Evolutionary conservation across 148 eudicot genomes (phyloP), one percentile per base, ranked within the genome.

Genomic region (Camellia japonica): DNA sequence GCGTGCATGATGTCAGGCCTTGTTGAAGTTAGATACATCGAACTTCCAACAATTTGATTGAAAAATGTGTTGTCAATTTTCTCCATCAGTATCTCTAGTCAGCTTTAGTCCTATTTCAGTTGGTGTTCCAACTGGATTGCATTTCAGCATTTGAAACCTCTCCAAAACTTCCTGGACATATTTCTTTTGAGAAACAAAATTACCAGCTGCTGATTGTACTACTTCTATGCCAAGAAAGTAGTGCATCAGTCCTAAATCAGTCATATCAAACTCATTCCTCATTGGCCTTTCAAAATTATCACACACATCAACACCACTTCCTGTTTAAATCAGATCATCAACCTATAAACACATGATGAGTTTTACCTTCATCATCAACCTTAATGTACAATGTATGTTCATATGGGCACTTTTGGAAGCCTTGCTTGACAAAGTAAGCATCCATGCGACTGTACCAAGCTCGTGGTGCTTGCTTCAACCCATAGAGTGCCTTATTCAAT

Each of bases 381-480:
- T 71, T 79, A 18, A 43, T 10, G 30, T 58, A 79, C 0, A 79
- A 42, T 19, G 71, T 18, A 3, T 73, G 84, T 7, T 77, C 78
- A 30, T 71, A 20, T 38, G 60, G 68, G 11, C 78, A 61, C 13
- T 41, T 67, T 1, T 7, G 3, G 13, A 78, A 78, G 3, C 73
- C 73, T 16, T 59, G n/a, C 7, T 30, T 0, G 2, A 15, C 3
- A 44, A 82, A 41, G 38, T 73, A 63, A 0, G 7, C 8, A 3
- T 85, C 77, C 1, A 82, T 66, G 12, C 44, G 76, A 11, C 23
- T 78, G 54, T 78, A 56, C 82, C 82, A 84, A 19, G 82, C 83
- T 46, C 78, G 23, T 59, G 80, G 73, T 0, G 80, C 76, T 62
- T 80, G 74, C 23, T 77, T 69, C 16, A 80, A 47, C 7, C 67